phyloP scores from a whole-genome alignment of 208 protist species.

The Polymyxa betae region DNA sequence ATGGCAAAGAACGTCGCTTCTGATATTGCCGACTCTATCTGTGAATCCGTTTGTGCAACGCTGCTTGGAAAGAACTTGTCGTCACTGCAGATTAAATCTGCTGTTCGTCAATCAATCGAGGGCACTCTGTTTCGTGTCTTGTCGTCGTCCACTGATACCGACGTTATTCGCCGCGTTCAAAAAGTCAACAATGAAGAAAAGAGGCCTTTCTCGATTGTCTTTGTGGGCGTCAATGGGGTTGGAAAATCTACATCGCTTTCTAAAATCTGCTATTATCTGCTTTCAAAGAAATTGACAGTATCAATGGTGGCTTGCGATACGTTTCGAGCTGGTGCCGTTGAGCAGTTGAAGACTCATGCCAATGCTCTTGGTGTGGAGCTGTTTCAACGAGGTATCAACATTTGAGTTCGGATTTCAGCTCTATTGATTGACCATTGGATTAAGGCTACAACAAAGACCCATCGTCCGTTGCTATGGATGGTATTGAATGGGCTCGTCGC shows the following conservation, averaged over 20 bases:
- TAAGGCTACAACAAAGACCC: conserved; percentile 19
- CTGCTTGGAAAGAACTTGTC: conserved; percentile 29
- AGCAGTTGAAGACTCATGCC: conserved; percentile 96
- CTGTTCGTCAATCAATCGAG: conserved; percentile 78
- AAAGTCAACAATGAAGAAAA: conserved; percentile 70
- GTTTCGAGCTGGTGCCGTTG: conserved; percentile 93
- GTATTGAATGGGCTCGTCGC: conserved; percentile 30
- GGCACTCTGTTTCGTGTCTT: conserved; percentile 89
- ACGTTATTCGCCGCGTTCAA: conserved; percentile 90
- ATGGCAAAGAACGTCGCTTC: conserved; percentile 96
- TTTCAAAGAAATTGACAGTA: conserved; percentile 60
- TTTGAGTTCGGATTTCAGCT: neutral
- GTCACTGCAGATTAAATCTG: neutral
- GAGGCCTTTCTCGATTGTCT: conserved; percentile 92
- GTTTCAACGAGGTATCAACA: conserved; percentile 74
- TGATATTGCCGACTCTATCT: conserved; percentile 92
- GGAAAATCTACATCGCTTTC: conserved; percentile 98
- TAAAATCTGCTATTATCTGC: conserved; percentile 79
- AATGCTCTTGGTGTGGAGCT: conserved; percentile 86
- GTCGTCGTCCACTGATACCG: conserved; percentile 89
- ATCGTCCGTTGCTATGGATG: neutral
- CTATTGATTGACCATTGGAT: neutral
- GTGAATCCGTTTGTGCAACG: conserved; percentile 82
- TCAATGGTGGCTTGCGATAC: conserved; percentile 98
- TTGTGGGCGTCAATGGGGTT: conserved; percentile 99